These are phyloP conservation scores for Tuber umbilicatum DNA, from an alignment of 495 filamentous ascomycete genomes.

Conservation along the genomic window DNA sequence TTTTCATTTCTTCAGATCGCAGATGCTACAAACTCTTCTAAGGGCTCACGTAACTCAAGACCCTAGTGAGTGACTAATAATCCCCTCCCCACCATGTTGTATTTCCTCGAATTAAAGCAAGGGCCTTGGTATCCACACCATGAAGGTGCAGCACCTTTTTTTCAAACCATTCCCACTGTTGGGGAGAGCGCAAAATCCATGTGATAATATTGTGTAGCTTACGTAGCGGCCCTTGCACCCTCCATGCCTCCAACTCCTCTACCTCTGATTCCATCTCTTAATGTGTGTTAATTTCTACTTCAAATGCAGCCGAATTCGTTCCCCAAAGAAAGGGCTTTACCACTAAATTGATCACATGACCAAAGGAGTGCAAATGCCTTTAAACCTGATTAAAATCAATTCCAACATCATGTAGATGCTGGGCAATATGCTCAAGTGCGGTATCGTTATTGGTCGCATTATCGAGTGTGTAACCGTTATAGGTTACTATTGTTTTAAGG, in stretches of 20 bases:
- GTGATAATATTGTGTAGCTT: constrained; percentile 27
- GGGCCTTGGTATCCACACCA: constrained; percentile 7
- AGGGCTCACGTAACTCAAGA: constrained; percentile 10
- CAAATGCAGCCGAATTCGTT: constrained; percentile 1
- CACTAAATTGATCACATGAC: constrained; percentile 28
- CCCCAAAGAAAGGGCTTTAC: constrained; percentile 28
- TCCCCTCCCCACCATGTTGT: no score
- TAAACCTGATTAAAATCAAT: constrained; percentile 20
- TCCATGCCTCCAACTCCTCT: constrained; percentile 10
- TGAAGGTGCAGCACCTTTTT: neutral
- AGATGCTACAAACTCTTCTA: constrained; percentile 19
- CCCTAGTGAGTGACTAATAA: constrained; percentile 16
- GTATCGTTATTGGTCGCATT: constrained; percentile 29
- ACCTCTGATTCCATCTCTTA: neutral
- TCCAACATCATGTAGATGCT: neutral
- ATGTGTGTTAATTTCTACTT: neutral
- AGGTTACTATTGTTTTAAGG: no score
- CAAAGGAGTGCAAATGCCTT: neutral
- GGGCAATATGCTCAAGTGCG: constrained; percentile 5
- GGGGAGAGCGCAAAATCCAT: constrained; percentile 13
- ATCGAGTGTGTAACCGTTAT: no score
- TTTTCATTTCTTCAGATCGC: constrained; percentile 10
- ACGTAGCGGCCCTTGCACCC: constrained; percentile 20
- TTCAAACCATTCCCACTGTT: constrained; percentile 15
- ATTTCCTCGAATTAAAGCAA: no score